Base-by-base conservation (phyloP, 176 grass and related monocot genomes). In the Raddia guianensis region DNA sequence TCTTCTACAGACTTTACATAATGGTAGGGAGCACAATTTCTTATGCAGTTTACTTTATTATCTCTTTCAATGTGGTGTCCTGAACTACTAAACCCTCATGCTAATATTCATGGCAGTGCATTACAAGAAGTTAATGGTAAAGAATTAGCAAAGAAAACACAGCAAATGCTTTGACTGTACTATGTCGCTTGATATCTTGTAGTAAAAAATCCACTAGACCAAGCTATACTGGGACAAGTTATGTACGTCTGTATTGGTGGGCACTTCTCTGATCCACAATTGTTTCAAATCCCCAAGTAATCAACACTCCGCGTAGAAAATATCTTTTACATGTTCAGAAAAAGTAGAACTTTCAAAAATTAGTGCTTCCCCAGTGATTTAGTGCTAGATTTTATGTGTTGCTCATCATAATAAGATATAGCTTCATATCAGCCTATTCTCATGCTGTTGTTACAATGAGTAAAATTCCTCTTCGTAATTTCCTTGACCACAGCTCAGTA, bases 381-480 rank as follows among this genome's bases (percentile, higher is more conserved):
- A 34, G 0, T 50, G 16, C 18, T 33, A 12, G 12, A 81, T 50
- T 51, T 34, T 46, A 62, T 62, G 6, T 34, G 12, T 13, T 69
- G 47, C 33, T 12, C 12, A 18, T 66, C 20, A 49, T 57, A 49
- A 35, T 73, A 21, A 77, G 49, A 3, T 14, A 57, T 56, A 21
- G 35, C 0, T 72, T 5, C 46, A 73, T 79, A 16, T 40, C 4
- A 5, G 37, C 37, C 2, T 40, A 52, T 40, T 18, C n/a, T 56
- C 40, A 75, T 83, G 45, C 46, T 66, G 49, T 35, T 75, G 20
- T 7, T 7, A 9, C 2, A 21, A 9, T 2, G 48, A 6, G 46
- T 35, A 35, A 15, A 2, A 27, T 86, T 61, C 56, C 1, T 43
- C 40, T 75, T 50, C 5, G 14, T 64, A 69, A 79, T 63, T 86